phyloP scores from a whole-genome alignment of 2,329 filamentous ascomycete genomes.

The Cordyceps cateniannulata region DNA sequence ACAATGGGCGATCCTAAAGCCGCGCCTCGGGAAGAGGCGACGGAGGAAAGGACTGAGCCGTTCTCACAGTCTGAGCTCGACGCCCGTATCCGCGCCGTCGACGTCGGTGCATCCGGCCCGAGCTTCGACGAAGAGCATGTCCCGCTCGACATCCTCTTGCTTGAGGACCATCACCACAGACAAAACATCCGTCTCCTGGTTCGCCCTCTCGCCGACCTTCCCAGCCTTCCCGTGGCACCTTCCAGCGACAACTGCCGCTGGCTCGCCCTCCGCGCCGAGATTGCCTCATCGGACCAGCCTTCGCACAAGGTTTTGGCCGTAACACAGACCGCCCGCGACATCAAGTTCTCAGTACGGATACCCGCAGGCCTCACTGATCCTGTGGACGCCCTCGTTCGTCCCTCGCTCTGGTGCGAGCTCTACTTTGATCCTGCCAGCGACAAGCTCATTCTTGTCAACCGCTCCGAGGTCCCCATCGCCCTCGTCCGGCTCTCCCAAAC shows the following conservation, averaged over 20 bases:
- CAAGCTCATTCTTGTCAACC: conserved; percentile 50
- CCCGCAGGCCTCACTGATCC: conserved; percentile 44
- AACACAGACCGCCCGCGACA: conserved; percentile 53
- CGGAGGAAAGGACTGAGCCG: conserved; percentile 51
- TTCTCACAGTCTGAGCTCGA: conserved; percentile 52
- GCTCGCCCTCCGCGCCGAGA: conserved; percentile 49
- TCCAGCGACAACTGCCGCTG: conserved; percentile 50
- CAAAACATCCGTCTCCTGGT: conserved; percentile 53
- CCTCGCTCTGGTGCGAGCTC: conserved; percentile 52
- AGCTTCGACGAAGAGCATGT: conserved; percentile 35
- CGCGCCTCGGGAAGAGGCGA: conserved; percentile 31
- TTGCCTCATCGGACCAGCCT: conserved; percentile 44
- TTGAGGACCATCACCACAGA: conserved; percentile 46
- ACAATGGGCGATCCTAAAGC: conserved; percentile 41
- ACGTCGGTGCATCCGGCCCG: conserved; percentile 33
- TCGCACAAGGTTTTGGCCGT: conserved; percentile 52
- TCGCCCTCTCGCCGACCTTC: conserved; percentile 45
- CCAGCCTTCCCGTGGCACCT: conserved; percentile 48
- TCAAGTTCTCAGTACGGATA: conserved; percentile 53
- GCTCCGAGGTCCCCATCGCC: conserved; percentile 46
- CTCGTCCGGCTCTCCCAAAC: conserved; percentile 40
- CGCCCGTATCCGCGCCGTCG: conserved; percentile 39
- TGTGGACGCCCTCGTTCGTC: conserved; percentile 36
- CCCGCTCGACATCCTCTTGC: conserved; percentile 46
- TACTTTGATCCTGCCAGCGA: conserved; percentile 56